Base-by-base conservation (phyloP, 768 basidiomycete genomes). In the Cantharellus anzutake region DNA sequence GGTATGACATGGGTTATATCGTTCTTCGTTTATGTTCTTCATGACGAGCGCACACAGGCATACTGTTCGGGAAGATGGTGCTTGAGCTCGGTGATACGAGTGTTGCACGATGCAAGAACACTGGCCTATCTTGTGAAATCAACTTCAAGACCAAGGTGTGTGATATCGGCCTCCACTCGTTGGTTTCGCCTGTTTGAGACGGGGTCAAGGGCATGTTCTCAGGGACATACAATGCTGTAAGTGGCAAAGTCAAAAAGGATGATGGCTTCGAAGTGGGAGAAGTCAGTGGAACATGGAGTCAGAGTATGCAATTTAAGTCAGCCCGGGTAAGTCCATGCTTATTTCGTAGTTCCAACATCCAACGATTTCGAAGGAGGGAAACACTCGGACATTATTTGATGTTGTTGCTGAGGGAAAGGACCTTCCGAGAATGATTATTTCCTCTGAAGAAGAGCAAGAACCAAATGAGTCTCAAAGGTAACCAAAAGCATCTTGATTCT, bases 81-180 rank as follows among this genome's bases (percentile, higher is more conserved):
- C 75, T 94, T 58, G 96, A 99, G 72, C 75, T 99, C 29, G 93
- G 94, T 3, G 96, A 98, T 70, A 78, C 80, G 41, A 91, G 89
- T 65, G 78, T 74, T 4, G 89, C 90, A 60, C 82, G 80, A 73
- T 92, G 91, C 72, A 83, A 86, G 66, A 81, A 80, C 66, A 80
- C 80, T 51, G 81, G 80, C 20, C 69, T 88, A 63, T 72, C 69
- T 52, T 87, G 86, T 62, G 91, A 94, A 67, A 73, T 98, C 41
- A 91, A 97, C 65, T 99, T 98, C 76, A 98, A 97, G 77, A 93
- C 92, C 44, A 98, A 96, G 80, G 90, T 86, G 56, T 3, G 44
- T 29, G 44, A 14, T 37, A 37, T 14, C 7, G 11, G 35, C 35
- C 52, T 37, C 11, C 35, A 20, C 39, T 37, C 42, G 16, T 35